phyloP scores from a whole-genome alignment of 164 flowering plant species.

The Magnolia kwangsiensis region DNA sequence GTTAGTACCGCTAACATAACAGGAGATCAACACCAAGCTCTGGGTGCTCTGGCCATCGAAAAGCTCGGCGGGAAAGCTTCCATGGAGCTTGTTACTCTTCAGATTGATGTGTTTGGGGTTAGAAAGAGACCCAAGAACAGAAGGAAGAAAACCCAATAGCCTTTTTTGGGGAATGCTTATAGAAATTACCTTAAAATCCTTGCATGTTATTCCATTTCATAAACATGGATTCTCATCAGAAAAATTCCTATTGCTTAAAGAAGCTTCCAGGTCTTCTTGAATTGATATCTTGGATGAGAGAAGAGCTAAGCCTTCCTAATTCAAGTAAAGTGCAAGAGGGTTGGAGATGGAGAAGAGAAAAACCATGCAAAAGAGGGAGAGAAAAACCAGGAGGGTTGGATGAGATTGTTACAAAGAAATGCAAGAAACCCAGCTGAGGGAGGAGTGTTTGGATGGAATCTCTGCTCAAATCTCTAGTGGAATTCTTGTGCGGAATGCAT shows the following conservation, averaged over 20 bases:
- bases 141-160: constrained; percentile 66
- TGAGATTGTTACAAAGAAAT: neutral
- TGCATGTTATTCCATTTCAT: constrained; percentile 89
- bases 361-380: constrained; percentile 29
- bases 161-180: constrained; percentile 70
- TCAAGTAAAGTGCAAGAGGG: constrained; percentile 43
- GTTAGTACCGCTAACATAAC: no score
- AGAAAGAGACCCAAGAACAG: no score
- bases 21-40: constrained; percentile 83
- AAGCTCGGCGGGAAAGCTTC: constrained; percentile 55
- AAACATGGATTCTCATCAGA: constrained; percentile 78
- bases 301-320: constrained; percentile 69
- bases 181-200: constrained; percentile 58
- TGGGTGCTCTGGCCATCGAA: constrained; percentile 56
- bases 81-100: constrained; percentile 63
- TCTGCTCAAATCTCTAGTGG: neutral
- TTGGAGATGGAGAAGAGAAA: constrained; percentile 32
- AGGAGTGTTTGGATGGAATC: neutral
- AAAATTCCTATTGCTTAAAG: constrained; percentile 69
- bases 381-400: constrained; percentile 29
- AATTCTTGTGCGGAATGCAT: neutral
- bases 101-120: constrained; percentile 75
- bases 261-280: constrained; percentile 53
- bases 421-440: neutral
- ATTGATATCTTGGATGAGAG: constrained; percentile 54